Evolutionary conservation across 202 grass and related monocot species (phyloP).

Genomic region (Dendrocalamus latiflorus): DNA sequence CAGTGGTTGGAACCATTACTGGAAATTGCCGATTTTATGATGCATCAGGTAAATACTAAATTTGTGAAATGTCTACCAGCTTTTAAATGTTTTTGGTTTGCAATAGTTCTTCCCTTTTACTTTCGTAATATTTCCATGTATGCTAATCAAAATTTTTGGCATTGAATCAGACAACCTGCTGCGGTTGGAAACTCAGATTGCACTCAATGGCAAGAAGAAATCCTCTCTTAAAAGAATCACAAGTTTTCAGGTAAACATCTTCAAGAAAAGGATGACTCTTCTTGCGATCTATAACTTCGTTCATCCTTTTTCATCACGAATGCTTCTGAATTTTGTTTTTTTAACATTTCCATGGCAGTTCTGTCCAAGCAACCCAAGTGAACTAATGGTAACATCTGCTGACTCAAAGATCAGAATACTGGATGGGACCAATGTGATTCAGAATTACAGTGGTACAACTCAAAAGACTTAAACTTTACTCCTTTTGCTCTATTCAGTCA

Average conservation of each 20-base stretch:
- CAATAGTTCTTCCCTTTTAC: background rate
- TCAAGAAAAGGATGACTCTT: background rate
- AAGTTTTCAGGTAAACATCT: too few relatives aligned
- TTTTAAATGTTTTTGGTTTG: background rate
- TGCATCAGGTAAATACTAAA: conserved; percentile 53
- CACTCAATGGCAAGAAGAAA: too few relatives aligned
- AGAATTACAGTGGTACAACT: conserved; percentile 79
- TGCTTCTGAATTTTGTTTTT: conserved; percentile 12
- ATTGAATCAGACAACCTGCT: too few relatives aligned
- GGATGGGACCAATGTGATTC: conserved; percentile 62
- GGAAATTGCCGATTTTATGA: conserved; percentile 88
- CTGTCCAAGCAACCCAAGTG: conserved; percentile 64
- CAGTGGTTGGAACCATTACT: conserved; percentile 74
- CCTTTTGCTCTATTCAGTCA: background rate
- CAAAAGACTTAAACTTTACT: background rate
- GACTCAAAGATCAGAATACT: conserved; percentile 81
- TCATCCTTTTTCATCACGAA: background rate
- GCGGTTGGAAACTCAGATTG: too few relatives aligned
- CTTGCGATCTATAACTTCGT: background rate
- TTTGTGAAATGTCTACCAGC: background rate
- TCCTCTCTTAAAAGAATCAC: too few relatives aligned
- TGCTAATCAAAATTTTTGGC: too few relatives aligned
- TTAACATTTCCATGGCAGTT: conserved; percentile 48
- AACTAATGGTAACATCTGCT: too few relatives aligned
- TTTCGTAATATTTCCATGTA: too few relatives aligned